Evolutionary conservation across 2,329 filamentous ascomycete genomes (phyloP).

Genomic region (Kalaharituber pfeilii): DNA sequence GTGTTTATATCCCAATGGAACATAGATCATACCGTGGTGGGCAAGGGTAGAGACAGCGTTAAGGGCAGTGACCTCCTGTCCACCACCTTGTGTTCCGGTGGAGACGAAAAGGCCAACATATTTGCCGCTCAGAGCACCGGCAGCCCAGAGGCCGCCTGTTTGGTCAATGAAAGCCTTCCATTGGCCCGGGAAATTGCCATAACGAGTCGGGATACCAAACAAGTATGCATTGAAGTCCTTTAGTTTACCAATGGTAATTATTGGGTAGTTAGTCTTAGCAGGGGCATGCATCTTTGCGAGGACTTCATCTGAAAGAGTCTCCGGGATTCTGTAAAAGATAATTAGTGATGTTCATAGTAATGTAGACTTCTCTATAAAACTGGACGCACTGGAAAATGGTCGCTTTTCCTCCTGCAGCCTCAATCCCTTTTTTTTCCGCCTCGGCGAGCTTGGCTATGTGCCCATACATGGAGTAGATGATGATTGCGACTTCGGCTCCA

Average conservation of each 20-base stretch:
- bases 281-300: constrained; percentile 83
- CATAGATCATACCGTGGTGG: constrained; percentile 91
- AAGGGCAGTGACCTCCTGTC: constrained; percentile 78
- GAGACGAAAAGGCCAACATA: constrained; percentile 80
- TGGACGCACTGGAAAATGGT: constrained; percentile 59
- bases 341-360: not conserved
- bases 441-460: constrained; percentile 71
- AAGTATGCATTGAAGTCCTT: constrained; percentile 67
- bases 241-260: constrained; percentile 42
- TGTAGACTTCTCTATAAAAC: not conserved
- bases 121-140: constrained; percentile 68
- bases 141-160: constrained; percentile 68
- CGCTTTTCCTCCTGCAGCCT: constrained; percentile 64
- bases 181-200: constrained; percentile 92
- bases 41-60: constrained; percentile 65
- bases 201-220: constrained; percentile 86
- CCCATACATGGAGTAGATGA: constrained; percentile 90
- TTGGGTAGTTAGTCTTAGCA: constrained; percentile 50
- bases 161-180: constrained; percentile 90
- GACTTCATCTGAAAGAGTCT: constrained; percentile 74
- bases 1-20: constrained; percentile 85
- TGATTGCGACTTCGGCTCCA: constrained; percentile 67
- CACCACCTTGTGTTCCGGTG: constrained; percentile 68
- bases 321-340: constrained; percentile 42
- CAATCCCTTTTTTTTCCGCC: constrained; percentile 78